phyloP scores from a whole-genome alignment of 768 basidiomycete genomes.

The Termitomyces sp. region DNA sequence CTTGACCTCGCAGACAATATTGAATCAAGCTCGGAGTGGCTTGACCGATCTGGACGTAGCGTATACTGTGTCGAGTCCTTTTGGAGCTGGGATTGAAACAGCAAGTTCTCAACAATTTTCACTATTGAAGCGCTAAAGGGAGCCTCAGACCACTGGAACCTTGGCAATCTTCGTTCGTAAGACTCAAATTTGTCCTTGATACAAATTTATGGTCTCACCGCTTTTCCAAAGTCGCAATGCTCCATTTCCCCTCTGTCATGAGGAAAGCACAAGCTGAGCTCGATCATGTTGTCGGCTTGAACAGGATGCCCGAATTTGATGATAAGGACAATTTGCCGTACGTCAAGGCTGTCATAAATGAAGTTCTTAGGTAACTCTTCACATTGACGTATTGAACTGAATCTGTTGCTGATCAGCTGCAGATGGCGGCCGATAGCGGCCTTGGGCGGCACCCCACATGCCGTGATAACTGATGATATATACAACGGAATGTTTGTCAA shows the following conservation, averaged over 20 bases:
- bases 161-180: constrained; percentile 12
- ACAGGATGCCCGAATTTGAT: constrained; percentile 15
- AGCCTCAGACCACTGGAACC: constrained; percentile 2
- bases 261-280: constrained; percentile 19
- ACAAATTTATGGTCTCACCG: background rate
- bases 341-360: constrained; percentile 16
- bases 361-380: constrained; percentile 15
- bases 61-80: constrained; percentile 43
- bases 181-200: background rate
- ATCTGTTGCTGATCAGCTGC: background rate
- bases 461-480: constrained; percentile 14
- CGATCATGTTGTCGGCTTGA: constrained; percentile 12
- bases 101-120: background rate
- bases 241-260: constrained; percentile 23
- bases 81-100: constrained; percentile 45
- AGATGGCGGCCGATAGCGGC: constrained; percentile 18
- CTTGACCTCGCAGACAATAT: constrained; percentile 37
- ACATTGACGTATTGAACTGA: background rate
- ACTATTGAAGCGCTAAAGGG: background rate
- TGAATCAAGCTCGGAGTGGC: constrained; percentile 34
- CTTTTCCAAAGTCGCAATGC: constrained; percentile 14
- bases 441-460: constrained; percentile 17
- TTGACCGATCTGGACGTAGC: constrained; percentile 43
- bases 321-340: constrained; percentile 18
- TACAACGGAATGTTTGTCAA: constrained; percentile 13